Evolutionary conservation across 345 rosid species (phyloP).

Genomic region (Pugionium cornutum): DNA sequence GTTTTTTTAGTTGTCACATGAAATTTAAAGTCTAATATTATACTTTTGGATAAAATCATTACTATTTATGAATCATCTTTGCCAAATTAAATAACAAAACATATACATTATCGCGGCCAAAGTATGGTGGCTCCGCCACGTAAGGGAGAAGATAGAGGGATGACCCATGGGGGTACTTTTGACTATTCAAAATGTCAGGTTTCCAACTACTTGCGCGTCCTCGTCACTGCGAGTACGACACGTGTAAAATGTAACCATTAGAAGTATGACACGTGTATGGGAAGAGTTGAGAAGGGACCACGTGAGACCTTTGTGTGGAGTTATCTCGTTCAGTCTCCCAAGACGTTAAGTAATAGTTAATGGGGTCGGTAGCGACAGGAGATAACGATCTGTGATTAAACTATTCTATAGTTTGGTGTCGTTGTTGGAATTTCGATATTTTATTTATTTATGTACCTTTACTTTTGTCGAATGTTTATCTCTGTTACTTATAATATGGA

Average conservation of each 20-base stretch:
- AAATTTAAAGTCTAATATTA: not conserved
- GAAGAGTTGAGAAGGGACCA: constrained; percentile 27
- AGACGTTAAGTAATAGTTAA: constrained; percentile 40
- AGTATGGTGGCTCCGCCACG: not conserved
- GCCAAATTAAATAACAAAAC: too few relatives aligned
- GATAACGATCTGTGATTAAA: constrained; percentile 24
- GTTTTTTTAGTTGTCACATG: too few relatives aligned
- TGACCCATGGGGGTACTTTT: not conserved
- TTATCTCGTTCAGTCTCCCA: constrained; percentile 44
- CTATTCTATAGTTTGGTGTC: constrained; percentile 18
- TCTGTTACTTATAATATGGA: too few relatives aligned
- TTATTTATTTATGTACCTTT: not conserved
- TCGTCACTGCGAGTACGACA: constrained; percentile 37
- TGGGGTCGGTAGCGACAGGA: constrained; percentile 32
- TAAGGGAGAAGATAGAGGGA: not conserved
- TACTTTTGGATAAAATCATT: too few relatives aligned
- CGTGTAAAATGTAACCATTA: constrained; percentile 16
- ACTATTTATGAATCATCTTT: too few relatives aligned
- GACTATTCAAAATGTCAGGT: not conserved
- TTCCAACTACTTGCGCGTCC: constrained; percentile 33
- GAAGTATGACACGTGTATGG: not conserved
- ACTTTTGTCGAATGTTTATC: too few relatives aligned
- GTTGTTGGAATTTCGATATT: not conserved
- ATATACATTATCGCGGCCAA: not conserved
- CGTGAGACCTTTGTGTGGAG: constrained; percentile 30